Conservation (phyloP, 2,329 filamentous ascomycete genomes). For the Dactylellina leptospora region DNA sequence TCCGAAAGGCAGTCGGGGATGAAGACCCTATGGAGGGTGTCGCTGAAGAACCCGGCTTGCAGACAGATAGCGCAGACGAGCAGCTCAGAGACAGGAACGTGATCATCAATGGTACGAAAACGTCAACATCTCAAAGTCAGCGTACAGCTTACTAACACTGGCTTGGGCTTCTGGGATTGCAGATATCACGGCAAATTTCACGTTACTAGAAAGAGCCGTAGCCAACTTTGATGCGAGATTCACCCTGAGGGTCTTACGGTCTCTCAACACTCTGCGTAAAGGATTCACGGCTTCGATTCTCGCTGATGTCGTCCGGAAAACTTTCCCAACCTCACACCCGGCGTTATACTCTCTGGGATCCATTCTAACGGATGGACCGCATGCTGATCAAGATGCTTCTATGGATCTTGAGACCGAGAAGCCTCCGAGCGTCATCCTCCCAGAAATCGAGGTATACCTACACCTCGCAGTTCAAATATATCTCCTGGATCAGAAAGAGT, state of each 20-base stretch:
- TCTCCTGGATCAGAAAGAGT: conserved; percentile 84
- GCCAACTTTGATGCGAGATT: conserved; percentile 93
- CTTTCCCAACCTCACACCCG: conserved; percentile 74
- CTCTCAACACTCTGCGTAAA: conserved; percentile 95
- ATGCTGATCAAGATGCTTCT: conserved; percentile 69
- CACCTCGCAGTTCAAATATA: conserved; percentile 87
- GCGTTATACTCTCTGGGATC: conserved; percentile 75
- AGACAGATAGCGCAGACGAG: conserved; percentile 15
- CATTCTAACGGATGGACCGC: conserved; percentile 66
- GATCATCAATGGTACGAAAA: conserved; percentile 24
- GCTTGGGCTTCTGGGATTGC: conserved; percentile 36
- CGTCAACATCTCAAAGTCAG: background rate
- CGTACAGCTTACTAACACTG: background rate
- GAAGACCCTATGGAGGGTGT: conserved; percentile 50
- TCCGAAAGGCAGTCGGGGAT: conserved; percentile 46
- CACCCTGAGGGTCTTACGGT: conserved; percentile 89
- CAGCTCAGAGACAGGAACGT: conserved; percentile 24
- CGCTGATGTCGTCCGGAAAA: conserved; percentile 80
- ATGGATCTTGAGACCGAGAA: conserved; percentile 78
- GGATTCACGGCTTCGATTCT: conserved; percentile 83
- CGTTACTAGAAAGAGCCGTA: conserved; percentile 88
- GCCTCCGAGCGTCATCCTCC: conserved; percentile 76
- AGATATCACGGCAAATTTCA: conserved; percentile 97
- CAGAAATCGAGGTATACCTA: conserved; percentile 88
- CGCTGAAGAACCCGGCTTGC: conserved; percentile 1